A percentile compares a stretch with the other conserved stretches of the same genome.
phyloP scores from a whole-genome alignment of 1,284 basidiomycete genomes.

The Chondrostereum purpureum region DNA sequence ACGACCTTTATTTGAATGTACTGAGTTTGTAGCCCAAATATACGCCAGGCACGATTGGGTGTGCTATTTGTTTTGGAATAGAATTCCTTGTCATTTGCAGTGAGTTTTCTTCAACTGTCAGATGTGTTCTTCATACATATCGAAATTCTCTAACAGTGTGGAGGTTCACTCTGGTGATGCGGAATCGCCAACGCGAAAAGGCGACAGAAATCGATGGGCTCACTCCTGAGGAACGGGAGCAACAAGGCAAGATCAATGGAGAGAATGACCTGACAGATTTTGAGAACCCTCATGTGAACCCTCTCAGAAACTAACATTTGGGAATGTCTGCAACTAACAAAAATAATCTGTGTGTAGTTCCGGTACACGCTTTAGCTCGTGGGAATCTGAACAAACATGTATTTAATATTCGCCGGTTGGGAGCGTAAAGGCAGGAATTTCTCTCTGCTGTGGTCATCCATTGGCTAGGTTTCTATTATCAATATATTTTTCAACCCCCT shows the following conservation, averaged over 20 bases:
- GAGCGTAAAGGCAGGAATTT: no score
- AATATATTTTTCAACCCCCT: no score
- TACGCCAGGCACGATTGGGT: constrained; percentile 9
- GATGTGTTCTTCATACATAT: not conserved
- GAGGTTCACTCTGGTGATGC: constrained; percentile 9
- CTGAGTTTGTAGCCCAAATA: constrained; percentile 8
- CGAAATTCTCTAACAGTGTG: constrained; percentile 5
- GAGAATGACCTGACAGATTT: constrained; percentile 13
- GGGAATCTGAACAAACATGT: no score
- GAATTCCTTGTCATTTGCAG: constrained; percentile 10
- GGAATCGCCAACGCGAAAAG: constrained; percentile 12
- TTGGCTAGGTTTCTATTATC: no score
- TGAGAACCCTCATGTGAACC: constrained; percentile 12
- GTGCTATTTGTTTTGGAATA: constrained; percentile 9
- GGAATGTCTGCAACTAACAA: not conserved
- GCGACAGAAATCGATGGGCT: constrained; percentile 7
- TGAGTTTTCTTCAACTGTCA: not conserved
- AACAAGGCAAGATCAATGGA: constrained; percentile 10
- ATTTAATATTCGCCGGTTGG: no score
- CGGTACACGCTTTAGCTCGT: constrained; percentile 6
- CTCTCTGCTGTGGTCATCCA: no score
- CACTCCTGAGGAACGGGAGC: constrained; percentile 8
- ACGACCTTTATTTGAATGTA: not conserved
- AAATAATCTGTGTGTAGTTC: constrained; percentile 4
- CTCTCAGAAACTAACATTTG: no score